These are phyloP conservation scores for Globisporangium camurandrum DNA, from an alignment of 352 stramenopile species.

Conservation along the genomic window DNA sequence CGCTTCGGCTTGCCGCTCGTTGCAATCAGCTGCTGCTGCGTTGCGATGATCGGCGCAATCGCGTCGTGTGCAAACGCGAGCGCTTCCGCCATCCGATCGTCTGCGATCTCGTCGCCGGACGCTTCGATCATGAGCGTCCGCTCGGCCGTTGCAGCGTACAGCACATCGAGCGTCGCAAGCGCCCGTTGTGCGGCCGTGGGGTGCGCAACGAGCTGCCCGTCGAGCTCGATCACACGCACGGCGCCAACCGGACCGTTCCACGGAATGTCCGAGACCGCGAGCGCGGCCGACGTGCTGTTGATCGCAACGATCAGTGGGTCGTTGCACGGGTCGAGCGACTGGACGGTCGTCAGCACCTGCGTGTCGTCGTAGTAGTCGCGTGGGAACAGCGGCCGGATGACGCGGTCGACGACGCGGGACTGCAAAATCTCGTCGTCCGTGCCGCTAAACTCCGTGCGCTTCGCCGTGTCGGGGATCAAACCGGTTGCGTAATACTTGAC, in stretches of 20 bases:
- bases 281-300: slow-evolving; percentile 82
- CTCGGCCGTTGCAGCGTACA: slow-evolving; percentile 76
- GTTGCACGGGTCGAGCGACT: slow-evolving; percentile 79
- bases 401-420: slow-evolving; percentile 93
- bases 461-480: slow-evolving; percentile 84
- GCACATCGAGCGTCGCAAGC: slow-evolving; percentile 64
- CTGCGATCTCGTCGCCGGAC: slow-evolving; percentile 62
- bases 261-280: slow-evolving; percentile 84
- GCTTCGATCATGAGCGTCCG: slow-evolving; percentile 88
- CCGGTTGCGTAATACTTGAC: slow-evolving; percentile 84
- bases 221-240: slow-evolving; percentile 79
- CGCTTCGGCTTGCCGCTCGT: slow-evolving; percentile 67
- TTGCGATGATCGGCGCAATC: slow-evolving; percentile 46
- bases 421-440: slow-evolving; percentile 95
- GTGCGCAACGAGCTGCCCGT: slow-evolving; percentile 91
- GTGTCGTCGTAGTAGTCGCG: slow-evolving; percentile 94
- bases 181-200: slow-evolving; percentile 69
- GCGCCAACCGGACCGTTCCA: slow-evolving; percentile 86
- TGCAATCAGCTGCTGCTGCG: slow-evolving; percentile 47
- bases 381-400: slow-evolving; percentile 92
- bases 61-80: slow-evolving; percentile 68
- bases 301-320: slow-evolving; percentile 85
- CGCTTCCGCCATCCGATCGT: slow-evolving; percentile 66
- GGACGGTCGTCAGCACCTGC: slow-evolving; percentile 89
- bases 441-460: slow-evolving; percentile 83